Evolutionary conservation across 768 basidiomycete species (phyloP).

Genomic region (Agrocybe pediades): DNA sequence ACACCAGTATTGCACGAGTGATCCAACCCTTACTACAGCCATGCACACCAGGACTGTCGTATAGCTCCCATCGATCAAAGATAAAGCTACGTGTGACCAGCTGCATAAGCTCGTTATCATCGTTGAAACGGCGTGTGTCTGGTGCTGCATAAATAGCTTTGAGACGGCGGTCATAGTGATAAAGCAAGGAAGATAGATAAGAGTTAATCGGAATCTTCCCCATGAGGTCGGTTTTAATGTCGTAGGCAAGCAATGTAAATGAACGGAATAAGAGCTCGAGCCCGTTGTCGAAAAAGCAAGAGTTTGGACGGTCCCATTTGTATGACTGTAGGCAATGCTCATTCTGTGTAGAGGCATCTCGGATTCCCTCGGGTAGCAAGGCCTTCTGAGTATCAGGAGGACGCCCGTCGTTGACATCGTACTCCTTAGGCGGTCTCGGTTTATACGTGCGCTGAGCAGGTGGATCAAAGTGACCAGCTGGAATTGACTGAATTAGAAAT

Average conservation of each 20-base stretch:
- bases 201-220: background rate
- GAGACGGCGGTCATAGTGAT: constrained; percentile 2
- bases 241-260: constrained; percentile 8
- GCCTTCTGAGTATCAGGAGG: background rate
- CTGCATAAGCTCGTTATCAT: background rate
- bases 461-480: constrained; percentile 8
- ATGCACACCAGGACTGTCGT: background rate
- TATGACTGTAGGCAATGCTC: constrained; percentile 7
- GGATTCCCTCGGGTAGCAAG: background rate
- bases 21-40: constrained; percentile 7
- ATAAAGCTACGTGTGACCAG: background rate
- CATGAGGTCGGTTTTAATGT: background rate
- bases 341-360: background rate
- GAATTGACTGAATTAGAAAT: too few species aligned
- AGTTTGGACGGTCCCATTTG: constrained; percentile 14
- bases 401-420: background rate
- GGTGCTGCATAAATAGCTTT: background rate
- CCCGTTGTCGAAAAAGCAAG: constrained; percentile 22
- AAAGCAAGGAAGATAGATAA: background rate
- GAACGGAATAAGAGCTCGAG: constrained; percentile 20
- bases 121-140: background rate
- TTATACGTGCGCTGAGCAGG: background rate
- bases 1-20: background rate
- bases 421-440: background rate
- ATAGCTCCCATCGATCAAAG: constrained; percentile 6